Percentiles rank a stretch among this genome's conserved stretches.
These are phyloP conservation scores for Neobulgaria alba DNA, from an alignment of 2,329 filamentous ascomycete genomes.

Conservation along the genomic window DNA sequence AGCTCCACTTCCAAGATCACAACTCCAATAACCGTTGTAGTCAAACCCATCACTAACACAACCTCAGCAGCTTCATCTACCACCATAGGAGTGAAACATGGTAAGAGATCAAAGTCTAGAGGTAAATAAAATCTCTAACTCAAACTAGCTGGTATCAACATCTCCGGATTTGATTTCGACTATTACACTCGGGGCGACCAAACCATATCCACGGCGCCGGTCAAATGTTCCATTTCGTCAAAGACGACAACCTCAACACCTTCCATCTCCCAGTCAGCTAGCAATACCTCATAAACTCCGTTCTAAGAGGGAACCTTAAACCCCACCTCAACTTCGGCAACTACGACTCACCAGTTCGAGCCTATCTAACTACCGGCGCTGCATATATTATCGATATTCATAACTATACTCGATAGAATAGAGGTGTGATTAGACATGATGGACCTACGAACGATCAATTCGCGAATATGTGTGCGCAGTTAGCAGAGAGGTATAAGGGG, in stretches of 20 bases:
- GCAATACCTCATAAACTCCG: slow-evolving; percentile 49
- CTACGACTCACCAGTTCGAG: slow-evolving; percentile 37
- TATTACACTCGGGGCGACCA: slow-evolving; percentile 34
- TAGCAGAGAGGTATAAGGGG: slow-evolving; percentile 50
- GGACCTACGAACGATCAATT: slow-evolving; percentile 53
- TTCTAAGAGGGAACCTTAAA: slow-evolving; percentile 41
- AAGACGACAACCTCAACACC: slow-evolving; percentile 44
- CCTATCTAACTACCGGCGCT: slow-evolving; percentile 46
- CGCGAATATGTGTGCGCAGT: slow-evolving; percentile 44
- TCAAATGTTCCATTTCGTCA: slow-evolving; percentile 28
- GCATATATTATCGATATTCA: slow-evolving; percentile 46
- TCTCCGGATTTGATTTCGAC: slow-evolving; percentile 39
- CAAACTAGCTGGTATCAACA: slow-evolving; percentile 20
- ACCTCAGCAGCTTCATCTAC: background rate
- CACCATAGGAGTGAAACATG: background rate
- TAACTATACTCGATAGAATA: slow-evolving; percentile 46
- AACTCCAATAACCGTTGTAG: no score
- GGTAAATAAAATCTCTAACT: slow-evolving; percentile 5
- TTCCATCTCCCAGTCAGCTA: slow-evolving; percentile 49
- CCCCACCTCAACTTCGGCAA: slow-evolving; percentile 5
- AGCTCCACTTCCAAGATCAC: no score
- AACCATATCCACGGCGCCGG: slow-evolving; percentile 25
- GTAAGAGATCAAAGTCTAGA: slow-evolving; percentile 31
- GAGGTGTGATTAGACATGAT: slow-evolving; percentile 55
- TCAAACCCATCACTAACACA: no score